A percentile compares a stretch with the other conserved stretches of the same genome.
These are phyloP conservation scores for Ganoderma sp. DNA, from an alignment of 1,284 basidiomycete genomes.

Conservation along the genomic window DNA sequence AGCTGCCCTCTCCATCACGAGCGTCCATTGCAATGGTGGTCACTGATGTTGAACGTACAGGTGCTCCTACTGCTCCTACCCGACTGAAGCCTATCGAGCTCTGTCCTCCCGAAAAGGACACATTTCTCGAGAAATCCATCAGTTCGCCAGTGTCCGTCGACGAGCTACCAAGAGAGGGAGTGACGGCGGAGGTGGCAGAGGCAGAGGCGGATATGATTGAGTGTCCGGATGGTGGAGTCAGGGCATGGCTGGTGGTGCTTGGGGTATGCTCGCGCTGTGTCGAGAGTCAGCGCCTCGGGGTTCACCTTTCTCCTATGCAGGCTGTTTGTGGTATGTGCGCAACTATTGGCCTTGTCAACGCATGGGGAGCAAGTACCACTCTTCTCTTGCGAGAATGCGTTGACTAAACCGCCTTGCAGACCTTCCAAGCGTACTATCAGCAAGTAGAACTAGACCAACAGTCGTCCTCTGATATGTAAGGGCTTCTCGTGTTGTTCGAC, in stretches of 20 bases:
- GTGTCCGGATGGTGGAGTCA: not conserved
- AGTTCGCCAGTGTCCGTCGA: not conserved
- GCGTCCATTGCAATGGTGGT: not conserved
- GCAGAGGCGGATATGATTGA: not conserved
- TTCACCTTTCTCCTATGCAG: not conserved
- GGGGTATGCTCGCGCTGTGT: not conserved
- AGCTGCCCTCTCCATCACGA: not conserved
- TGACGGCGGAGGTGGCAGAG: not conserved
- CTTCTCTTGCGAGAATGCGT: not conserved
- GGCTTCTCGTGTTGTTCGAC: not conserved
- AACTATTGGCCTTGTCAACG: not conserved
- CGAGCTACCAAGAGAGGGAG: not conserved
- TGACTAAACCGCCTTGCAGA: not conserved
- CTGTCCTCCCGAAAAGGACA: not conserved
- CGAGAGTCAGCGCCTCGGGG: too few species aligned
- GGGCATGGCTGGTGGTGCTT: not conserved
- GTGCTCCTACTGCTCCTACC: not conserved
- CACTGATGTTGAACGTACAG: not conserved
- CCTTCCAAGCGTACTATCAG: conserved; percentile 1
- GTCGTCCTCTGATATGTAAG: not conserved
- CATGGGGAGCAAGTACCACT: not conserved
- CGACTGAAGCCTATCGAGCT: not conserved
- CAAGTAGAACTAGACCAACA: not conserved
- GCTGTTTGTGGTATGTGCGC: conserved; percentile 3
- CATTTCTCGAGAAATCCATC: not conserved